Conservation (phyloP, 2,329 filamentous ascomycete species). For the Cladorrhinum sp. region DNA sequence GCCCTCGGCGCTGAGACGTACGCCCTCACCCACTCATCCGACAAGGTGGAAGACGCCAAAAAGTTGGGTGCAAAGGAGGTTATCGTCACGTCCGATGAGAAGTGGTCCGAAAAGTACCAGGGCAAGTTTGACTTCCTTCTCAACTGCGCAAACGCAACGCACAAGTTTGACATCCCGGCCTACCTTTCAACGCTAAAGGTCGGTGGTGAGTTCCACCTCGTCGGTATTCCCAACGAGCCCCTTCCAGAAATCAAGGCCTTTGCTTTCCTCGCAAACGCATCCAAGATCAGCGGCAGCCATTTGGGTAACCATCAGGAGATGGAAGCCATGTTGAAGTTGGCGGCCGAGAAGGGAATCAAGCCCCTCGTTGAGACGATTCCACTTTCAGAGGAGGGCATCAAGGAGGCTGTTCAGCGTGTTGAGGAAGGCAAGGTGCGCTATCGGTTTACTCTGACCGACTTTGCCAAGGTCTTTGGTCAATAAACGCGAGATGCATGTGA, state of each 20-base stretch:
- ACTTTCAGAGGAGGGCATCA: slow-evolving; percentile 52
- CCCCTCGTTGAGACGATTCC: slow-evolving; percentile 28
- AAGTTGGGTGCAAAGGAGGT: slow-evolving; percentile 61
- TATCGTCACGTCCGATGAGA: slow-evolving; percentile 45
- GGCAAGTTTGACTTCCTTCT: slow-evolving; percentile 51
- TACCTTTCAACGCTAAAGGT: slow-evolving; percentile 53
- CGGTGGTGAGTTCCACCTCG: slow-evolving; percentile 55
- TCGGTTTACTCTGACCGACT: slow-evolving; percentile 67
- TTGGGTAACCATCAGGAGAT: slow-evolving; percentile 60
- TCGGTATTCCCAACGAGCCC: slow-evolving; percentile 54
- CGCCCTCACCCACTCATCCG: slow-evolving; percentile 58
- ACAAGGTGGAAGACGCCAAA: slow-evolving; percentile 58
- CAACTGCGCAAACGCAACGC: slow-evolving; percentile 47
- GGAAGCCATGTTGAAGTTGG: slow-evolving; percentile 56
- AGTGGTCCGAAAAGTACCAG: slow-evolving; percentile 56
- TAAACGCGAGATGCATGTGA: neutral
- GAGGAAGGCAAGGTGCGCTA: slow-evolving; percentile 70
- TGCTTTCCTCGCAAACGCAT: slow-evolving; percentile 40
- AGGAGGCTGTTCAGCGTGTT: slow-evolving; percentile 67
- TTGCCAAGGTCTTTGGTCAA: slow-evolving; percentile 58
- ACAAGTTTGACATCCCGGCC: slow-evolving; percentile 52
- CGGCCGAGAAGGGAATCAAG: slow-evolving; percentile 44
- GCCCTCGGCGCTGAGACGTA: slow-evolving; percentile 67
- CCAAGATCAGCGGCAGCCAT: slow-evolving; percentile 48
- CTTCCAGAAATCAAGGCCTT: slow-evolving; percentile 42